These are phyloP conservation scores for Wickerhamiella bombiphila DNA, from an alignment of 805 yeast species.

Conservation along the genomic window DNA sequence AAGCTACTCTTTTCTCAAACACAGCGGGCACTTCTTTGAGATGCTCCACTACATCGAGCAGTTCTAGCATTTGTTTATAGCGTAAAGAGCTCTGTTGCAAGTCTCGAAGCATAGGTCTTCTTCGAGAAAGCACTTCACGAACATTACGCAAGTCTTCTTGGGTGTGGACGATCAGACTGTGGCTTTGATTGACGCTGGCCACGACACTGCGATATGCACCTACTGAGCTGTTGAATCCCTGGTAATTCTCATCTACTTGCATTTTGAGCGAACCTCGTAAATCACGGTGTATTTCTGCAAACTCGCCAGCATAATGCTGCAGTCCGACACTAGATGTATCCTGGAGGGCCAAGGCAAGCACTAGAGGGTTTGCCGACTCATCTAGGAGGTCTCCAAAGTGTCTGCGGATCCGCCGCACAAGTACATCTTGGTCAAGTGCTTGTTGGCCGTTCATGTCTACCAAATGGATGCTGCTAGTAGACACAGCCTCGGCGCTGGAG, in stretches of 20 bases:
- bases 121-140: slow-evolving; percentile 34
- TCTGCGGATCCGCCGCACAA: slow-evolving; percentile 12
- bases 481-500: too few relatives aligned
- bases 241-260: slow-evolving; percentile 50
- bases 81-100: slow-evolving; percentile 47
- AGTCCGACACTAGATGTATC: slow-evolving; percentile 87
- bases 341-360: slow-evolving; percentile 63
- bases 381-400: slow-evolving; percentile 29
- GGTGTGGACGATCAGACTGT: slow-evolving; percentile 37
- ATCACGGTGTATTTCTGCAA: slow-evolving; percentile 41
- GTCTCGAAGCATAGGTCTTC: slow-evolving; percentile 46
- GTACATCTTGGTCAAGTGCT: slow-evolving; percentile 14
- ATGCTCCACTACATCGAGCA: slow-evolving; percentile 51
- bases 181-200: slow-evolving; percentile 49
- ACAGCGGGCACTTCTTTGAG: slow-evolving; percentile 43
- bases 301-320: slow-evolving; percentile 58
- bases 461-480: too few relatives aligned
- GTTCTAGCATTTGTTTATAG: slow-evolving; percentile 54
- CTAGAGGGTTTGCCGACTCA: slow-evolving; percentile 63
- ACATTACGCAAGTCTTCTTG: slow-evolving; percentile 36
- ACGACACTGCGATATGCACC: slow-evolving; percentile 71
- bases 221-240: slow-evolving; percentile 69
- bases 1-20: slow-evolving; percentile 54
- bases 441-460: too few relatives aligned
- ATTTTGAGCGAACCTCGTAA: slow-evolving; percentile 44